Evolutionary conservation across 2,329 filamentous ascomycete genomes (phyloP).

Genomic region (Stemphylium beticola): DNA sequence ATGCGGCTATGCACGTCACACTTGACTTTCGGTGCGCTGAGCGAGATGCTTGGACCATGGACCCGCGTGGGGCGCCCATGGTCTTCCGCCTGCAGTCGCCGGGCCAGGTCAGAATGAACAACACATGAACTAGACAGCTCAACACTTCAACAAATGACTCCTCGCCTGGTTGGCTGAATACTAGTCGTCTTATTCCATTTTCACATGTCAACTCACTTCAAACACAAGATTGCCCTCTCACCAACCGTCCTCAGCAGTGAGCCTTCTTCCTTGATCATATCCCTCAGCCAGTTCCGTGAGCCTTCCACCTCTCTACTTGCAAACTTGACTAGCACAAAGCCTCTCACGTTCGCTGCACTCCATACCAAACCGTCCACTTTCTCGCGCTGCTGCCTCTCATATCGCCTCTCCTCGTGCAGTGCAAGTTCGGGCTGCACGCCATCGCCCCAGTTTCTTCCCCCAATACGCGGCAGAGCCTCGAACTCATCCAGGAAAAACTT

Average conservation of each 20-base stretch:
- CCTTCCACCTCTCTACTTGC: conserved; percentile 82
- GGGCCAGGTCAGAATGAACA: conserved; percentile 1
- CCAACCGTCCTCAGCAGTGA: conserved; percentile 76
- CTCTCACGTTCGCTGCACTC: conserved; percentile 48
- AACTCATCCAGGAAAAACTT: conserved; percentile 83
- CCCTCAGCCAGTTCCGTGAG: conserved; percentile 78
- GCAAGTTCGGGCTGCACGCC: conserved; percentile 46
- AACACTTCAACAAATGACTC: not conserved
- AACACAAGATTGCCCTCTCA: conserved; percentile 77
- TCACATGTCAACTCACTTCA: conserved; percentile 33
- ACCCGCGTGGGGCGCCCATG: conserved; percentile 15
- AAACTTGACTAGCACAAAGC: conserved; percentile 91
- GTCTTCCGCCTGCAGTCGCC: not conserved
- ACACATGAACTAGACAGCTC: conserved; percentile 8
- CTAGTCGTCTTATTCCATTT: not conserved
- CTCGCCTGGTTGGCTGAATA: not conserved
- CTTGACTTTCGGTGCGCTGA: conserved; percentile 16
- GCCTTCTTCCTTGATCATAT: conserved; percentile 76
- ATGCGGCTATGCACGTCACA: conserved; percentile 25
- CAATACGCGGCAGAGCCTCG: conserved; percentile 76
- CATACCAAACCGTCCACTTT: conserved; percentile 46
- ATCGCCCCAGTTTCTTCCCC: conserved; percentile 74
- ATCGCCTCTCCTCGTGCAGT: conserved; percentile 57
- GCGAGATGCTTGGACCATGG: conserved; percentile 8
- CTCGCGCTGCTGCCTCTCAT: conserved; percentile 64